These are phyloP conservation scores for Omphalotus guepiniiformis DNA, from an alignment of 768 basidiomycete species.

Conservation along the genomic window DNA sequence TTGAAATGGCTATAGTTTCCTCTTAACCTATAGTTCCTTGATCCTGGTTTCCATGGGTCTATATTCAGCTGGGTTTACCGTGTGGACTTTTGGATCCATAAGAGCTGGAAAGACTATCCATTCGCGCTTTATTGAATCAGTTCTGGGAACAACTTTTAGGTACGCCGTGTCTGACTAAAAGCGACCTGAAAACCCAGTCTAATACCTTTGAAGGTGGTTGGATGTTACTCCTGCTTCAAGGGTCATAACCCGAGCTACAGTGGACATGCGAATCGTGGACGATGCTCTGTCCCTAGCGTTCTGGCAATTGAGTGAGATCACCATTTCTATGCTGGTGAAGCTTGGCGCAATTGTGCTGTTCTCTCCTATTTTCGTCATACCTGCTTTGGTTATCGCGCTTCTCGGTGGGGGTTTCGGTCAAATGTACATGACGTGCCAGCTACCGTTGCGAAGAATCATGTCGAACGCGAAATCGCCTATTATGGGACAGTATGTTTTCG, in stretches of 20 bases:
- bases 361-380: slow-evolving; percentile 43
- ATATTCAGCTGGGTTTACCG: background rate
- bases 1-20: background rate
- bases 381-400: slow-evolving; percentile 36
- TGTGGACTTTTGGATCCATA: slow-evolving; percentile 6
- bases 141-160: slow-evolving; percentile 41
- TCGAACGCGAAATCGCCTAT: slow-evolving; percentile 35
- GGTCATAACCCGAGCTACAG: slow-evolving; percentile 45
- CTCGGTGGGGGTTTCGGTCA: slow-evolving; percentile 41
- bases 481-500: slow-evolving; percentile 36
- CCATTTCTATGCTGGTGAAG: slow-evolving; percentile 35
- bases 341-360: slow-evolving; percentile 40
- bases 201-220: slow-evolving; percentile 20
- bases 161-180: background rate
- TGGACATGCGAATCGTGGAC: slow-evolving; percentile 32
- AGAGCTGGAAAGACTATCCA: slow-evolving; percentile 23
- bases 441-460: slow-evolving; percentile 46
- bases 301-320: background rate
- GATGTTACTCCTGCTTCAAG: slow-evolving; percentile 21
- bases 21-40: slow-evolving; percentile 2
- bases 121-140: slow-evolving; percentile 26
- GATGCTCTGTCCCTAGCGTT: background rate
- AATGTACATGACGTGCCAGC: slow-evolving; percentile 41
- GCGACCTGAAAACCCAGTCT: background rate
- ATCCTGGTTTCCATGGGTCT: background rate